Base-by-base conservation (phyloP, 2,329 filamentous ascomycete genomes). In the Cryoendolithus antarcticus region DNA sequence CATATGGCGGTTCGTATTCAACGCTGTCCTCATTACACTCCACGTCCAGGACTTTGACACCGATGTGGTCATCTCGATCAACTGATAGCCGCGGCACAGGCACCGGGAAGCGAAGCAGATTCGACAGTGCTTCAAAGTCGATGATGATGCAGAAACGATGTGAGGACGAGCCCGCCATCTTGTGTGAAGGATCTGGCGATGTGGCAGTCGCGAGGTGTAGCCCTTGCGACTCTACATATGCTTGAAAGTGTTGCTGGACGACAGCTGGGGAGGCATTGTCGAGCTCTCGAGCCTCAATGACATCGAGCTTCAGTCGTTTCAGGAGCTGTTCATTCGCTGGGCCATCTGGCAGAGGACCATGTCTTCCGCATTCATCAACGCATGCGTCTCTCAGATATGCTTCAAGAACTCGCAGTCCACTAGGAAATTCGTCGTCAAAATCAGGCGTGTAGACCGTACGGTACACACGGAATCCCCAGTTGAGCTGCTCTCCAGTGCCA, bases 181-280 rank as follows among this genome's bases (percentile, higher is more conserved):
- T 2, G 3, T 28, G 34, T n/a, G 34, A 29, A 8, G 34, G 21
- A n/a, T 36, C 24, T 3, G 21, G n/a, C 6, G 34, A 13, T 7
- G 28, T 9, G n/a, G 1, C 2, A 7, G 28, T 36, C 2, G n/a
- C 10, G 3, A 36, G 6, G 24, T 36, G 9, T 9, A 10, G 15
- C n/a, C 34, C 34, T 4, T 36, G 21, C 21, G 13, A 11, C 30
- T 36, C 34, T 6, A 29, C 30, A 21, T 28, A 36, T 4, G 34
- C n/a, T n/a, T 36, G 34, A 12, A 36, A 36, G 13, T 36, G 34
- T 28, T 28, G 9, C n/a, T 36, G 34, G n/a, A 36, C 19, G 5
- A 2, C 15, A 10, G 19, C 4, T 12, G 19, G 34, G 11, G 21
- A 12, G 7, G 19, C 34, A 27, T 27, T 3, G 10, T 35, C 34